Conservation (phyloP, 2,329 filamentous ascomycete species). For the Colletotrichum costaricense region DNA sequence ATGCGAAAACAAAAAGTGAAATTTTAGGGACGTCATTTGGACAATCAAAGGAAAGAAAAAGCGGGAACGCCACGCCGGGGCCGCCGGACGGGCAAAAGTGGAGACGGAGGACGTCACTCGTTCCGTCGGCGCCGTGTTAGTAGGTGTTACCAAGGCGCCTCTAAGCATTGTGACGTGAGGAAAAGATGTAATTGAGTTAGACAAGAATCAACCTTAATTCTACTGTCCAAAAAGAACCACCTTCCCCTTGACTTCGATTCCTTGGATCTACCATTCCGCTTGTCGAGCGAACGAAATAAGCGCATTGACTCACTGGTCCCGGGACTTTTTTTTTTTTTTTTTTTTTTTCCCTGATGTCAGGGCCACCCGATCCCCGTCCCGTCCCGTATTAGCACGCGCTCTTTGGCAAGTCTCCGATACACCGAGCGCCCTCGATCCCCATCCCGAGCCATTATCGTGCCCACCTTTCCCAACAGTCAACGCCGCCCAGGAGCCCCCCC, state of each 20-base stretch:
- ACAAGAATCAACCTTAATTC: neutral
- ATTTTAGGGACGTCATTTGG: conserved; percentile 15
- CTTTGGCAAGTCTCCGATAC: conserved; percentile 16
- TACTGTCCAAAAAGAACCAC: neutral
- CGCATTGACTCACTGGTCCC: neutral
- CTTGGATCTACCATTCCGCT: neutral
- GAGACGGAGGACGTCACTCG: conserved; percentile 6
- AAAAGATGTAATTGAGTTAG: neutral
- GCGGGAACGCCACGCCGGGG: neutral
- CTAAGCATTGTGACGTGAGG: conserved; percentile 11
- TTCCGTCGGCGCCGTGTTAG: neutral
- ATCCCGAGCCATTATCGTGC: conserved; percentile 30
- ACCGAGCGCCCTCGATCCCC: conserved; percentile 1
- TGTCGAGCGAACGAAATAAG: neutral
- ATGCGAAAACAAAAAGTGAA: neutral
- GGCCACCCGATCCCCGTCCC: neutral
- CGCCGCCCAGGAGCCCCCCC: neutral
- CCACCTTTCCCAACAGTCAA: neutral
- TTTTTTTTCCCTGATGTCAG: neutral
- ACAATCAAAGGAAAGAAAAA: conserved; percentile 1
- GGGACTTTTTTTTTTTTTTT: neutral
- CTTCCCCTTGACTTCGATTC: neutral
- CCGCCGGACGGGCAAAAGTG: conserved; percentile 7
- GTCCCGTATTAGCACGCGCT: conserved; percentile 7
- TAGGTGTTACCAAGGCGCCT: neutral